These are phyloP conservation scores for Hydrangea macrophylla DNA, from an alignment of 148 eudicot species.

Conservation along the genomic window DNA sequence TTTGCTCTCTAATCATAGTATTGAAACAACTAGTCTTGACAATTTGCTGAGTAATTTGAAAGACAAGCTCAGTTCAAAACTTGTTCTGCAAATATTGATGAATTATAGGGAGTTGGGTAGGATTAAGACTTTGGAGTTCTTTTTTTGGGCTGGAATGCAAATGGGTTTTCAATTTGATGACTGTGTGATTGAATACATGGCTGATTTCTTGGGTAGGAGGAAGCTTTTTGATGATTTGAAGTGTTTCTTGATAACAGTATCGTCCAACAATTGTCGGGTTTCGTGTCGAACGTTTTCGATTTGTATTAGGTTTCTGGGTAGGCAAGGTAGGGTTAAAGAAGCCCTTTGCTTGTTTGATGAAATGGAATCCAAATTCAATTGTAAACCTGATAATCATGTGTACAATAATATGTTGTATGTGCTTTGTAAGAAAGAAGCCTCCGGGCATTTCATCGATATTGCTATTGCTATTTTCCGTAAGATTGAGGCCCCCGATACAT, in stretches of 20 bases:
- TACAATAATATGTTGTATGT: neutral
- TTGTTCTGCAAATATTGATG: neutral
- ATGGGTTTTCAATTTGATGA: neutral
- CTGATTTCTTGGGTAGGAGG: neutral
- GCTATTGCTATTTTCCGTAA: neutral
- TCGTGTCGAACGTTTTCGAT: neutral
- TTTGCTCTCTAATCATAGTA: neutral
- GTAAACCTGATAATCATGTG: neutral
- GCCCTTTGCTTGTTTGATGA: neutral
- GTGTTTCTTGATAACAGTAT: neutral
- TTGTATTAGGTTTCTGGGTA: neutral
- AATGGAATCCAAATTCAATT: neutral
- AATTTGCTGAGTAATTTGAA: neutral
- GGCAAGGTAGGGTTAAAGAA: neutral
- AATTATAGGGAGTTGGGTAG: neutral
- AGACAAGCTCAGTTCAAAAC: neutral
- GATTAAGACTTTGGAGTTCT: neutral
- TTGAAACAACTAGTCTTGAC: neutral
- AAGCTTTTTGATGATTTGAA: conserved; percentile 1
- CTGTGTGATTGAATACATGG: neutral
- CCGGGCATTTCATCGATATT: neutral
- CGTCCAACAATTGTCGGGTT: neutral
- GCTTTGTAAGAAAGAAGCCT: neutral
- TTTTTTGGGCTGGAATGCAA: neutral
- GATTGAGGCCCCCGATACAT: neutral